These are phyloP conservation scores for Pseudopithomyces maydicus DNA, from an alignment of 2,329 filamentous ascomycete genomes.

Conservation along the genomic window DNA sequence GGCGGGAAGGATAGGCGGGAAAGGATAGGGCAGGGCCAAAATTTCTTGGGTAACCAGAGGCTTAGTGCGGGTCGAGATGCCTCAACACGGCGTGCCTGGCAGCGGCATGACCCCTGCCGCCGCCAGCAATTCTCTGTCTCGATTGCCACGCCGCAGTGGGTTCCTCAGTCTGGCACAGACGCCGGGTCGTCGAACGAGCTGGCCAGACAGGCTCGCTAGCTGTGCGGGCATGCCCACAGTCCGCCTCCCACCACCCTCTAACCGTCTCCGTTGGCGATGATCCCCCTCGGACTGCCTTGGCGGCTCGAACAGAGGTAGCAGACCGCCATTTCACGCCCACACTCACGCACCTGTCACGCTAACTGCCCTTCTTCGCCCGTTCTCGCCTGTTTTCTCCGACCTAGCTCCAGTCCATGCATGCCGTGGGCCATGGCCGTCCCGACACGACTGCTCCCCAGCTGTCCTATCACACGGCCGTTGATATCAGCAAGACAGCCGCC, in stretches of 20 bases:
- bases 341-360: constrained; percentile 4
- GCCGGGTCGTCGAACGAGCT: neutral
- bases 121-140: neutral
- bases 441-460: neutral
- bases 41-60: neutral
- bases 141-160: constrained; percentile 12
- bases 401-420: neutral
- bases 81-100: neutral
- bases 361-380: neutral
- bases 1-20: neutral
- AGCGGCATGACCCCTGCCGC: too few relatives aligned
- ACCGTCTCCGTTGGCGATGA: neutral
- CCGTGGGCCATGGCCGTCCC: neutral
- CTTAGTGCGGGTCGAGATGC: constrained; percentile 1
- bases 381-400: neutral
- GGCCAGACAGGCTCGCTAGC: constrained; percentile 1
- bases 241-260: neutral
- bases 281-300: neutral
- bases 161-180: neutral
- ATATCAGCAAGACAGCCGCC: neutral
- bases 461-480: neutral
- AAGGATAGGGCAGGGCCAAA: neutral
- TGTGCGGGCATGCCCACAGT: neutral
- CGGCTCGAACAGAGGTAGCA: neutral
- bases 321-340: constrained; percentile 8